Conservation (phyloP, 805 yeast genomes). For the Saccharomyces jurei region DNA sequence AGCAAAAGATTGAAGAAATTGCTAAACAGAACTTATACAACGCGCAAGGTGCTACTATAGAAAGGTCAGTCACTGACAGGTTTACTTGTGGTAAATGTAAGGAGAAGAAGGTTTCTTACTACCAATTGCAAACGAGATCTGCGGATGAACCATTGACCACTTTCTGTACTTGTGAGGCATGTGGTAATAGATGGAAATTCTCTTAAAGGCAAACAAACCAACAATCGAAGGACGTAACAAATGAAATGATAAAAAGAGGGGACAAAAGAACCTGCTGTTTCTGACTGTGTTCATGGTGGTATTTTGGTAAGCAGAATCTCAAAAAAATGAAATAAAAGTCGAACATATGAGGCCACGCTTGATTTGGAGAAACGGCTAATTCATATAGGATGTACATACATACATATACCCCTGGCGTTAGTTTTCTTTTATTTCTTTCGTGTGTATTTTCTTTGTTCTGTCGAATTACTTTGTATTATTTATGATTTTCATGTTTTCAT, state of each 20-base stretch:
- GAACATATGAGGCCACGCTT: background rate
- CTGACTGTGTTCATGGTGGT: background rate
- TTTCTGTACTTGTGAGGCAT: constrained; percentile 93
- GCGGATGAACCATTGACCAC: constrained; percentile 99
- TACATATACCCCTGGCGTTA: background rate
- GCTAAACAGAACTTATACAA: constrained; percentile 86
- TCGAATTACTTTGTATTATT: background rate
- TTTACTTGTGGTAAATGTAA: constrained; percentile 97
- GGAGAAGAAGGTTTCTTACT: constrained; percentile 91
- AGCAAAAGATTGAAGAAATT: constrained; percentile 74
- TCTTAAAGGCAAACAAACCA: constrained; percentile 35
- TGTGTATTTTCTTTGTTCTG: background rate
- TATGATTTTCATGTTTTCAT: background rate
- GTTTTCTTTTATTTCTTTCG: background rate
- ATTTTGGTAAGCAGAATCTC: background rate
- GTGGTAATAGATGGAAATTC: constrained; percentile 98
- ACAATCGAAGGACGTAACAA: background rate
- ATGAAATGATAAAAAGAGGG: background rate
- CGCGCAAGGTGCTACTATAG: constrained; percentile 95
- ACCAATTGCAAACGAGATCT: constrained; percentile 95
- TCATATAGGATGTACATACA: background rate
- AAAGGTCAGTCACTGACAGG: constrained; percentile 91
- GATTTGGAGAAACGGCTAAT: background rate
- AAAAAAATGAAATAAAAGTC: background rate
- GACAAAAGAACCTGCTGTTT: background rate